Evolutionary conservation across 371 early-diverging fungal species (phyloP).

Genomic region (Choanephora cucurbitarum): DNA sequence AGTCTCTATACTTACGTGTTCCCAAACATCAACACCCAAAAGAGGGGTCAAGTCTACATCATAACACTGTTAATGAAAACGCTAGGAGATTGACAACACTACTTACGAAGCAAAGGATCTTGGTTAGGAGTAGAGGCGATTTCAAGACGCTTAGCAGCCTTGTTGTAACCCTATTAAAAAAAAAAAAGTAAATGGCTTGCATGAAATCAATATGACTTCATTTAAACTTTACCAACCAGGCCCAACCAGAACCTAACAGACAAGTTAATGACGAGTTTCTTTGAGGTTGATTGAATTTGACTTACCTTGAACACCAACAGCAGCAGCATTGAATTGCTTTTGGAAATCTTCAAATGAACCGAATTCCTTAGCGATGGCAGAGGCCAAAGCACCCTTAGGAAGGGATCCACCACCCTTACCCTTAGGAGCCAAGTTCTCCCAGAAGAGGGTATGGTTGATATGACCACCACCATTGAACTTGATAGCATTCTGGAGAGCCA

Average conservation of each 20-base stretch:
- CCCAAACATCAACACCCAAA: conserved; percentile 98
- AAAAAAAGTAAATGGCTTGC: not conserved
- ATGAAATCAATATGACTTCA: conserved; percentile 2
- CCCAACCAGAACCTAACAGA: conserved; percentile 90
- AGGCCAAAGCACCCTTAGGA: conserved; percentile 26
- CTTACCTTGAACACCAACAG: conserved; percentile 84
- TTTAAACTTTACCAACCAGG: conserved; percentile 82
- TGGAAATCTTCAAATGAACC: conserved; percentile 88
- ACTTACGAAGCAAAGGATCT: conserved; percentile 72
- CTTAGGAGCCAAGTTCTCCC: conserved; percentile 90
- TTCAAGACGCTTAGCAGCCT: conserved; percentile 73
- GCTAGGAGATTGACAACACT: too few relatives aligned
- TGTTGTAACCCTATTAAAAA: conserved; percentile 76
- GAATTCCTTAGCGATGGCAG: conserved; percentile 77
- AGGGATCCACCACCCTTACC: conserved; percentile 30
- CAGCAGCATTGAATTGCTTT: conserved; percentile 76
- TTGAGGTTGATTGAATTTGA: too few relatives aligned
- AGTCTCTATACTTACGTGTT: conserved; percentile 59
- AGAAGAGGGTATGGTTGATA: conserved; percentile 97
- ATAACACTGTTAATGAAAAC: too few relatives aligned
- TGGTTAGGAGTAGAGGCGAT: conserved; percentile 95
- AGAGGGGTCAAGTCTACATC: conserved; percentile 72
- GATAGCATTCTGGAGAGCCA: conserved; percentile 79
- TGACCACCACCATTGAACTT: conserved; percentile 98
- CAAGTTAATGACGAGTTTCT: not conserved